Conservation (phyloP, 2,329 filamentous ascomycete species). For the Alternaria sp. region DNA sequence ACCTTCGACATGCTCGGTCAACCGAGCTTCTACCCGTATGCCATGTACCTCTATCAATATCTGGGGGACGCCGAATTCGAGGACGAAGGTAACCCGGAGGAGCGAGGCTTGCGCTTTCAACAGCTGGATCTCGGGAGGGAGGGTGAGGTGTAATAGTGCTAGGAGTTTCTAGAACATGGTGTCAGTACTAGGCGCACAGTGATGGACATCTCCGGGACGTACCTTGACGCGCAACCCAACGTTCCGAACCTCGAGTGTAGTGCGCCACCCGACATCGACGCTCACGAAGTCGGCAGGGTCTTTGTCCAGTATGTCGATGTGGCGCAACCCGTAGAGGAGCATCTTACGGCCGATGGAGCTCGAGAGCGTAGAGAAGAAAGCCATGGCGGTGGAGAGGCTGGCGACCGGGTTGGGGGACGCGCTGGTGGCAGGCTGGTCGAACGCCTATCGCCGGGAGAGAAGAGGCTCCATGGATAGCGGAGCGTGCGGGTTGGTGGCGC, state of each 20-base stretch:
- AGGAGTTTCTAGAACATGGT: constrained; percentile 73
- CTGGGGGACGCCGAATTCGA: constrained; percentile 84
- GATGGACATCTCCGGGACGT: constrained; percentile 34
- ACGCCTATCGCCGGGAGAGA: constrained; percentile 36
- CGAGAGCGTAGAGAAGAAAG: constrained; percentile 68
- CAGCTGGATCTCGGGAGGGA: constrained; percentile 72
- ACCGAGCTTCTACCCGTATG: constrained; percentile 68
- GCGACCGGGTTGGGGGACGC: constrained; percentile 11
- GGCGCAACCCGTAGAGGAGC: constrained; percentile 82
- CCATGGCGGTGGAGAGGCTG: constrained; percentile 60
- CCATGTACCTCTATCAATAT: constrained; percentile 84
- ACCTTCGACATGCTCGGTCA: constrained; percentile 26
- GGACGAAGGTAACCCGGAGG: constrained; percentile 81
- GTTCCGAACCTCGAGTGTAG: constrained; percentile 84
- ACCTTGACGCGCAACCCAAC: constrained; percentile 82
- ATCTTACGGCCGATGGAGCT: constrained; percentile 85
- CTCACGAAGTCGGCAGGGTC: constrained; percentile 87
- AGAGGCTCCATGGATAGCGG: constrained; percentile 37
- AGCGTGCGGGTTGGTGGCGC: constrained; percentile 9
- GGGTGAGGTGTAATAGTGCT: constrained; percentile 69
- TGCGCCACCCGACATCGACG: constrained; percentile 80
- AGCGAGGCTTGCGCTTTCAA: constrained; percentile 76
- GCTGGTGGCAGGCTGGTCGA: constrained; percentile 28
- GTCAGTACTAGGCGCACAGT: constrained; percentile 19
- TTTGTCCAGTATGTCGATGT: constrained; percentile 85